Evolutionary conservation across 129 eudicot genomes (phyloP), one percentile per base, ranked within the genome.

Genomic region (Pseudognaphalium luteoalbum): DNA sequence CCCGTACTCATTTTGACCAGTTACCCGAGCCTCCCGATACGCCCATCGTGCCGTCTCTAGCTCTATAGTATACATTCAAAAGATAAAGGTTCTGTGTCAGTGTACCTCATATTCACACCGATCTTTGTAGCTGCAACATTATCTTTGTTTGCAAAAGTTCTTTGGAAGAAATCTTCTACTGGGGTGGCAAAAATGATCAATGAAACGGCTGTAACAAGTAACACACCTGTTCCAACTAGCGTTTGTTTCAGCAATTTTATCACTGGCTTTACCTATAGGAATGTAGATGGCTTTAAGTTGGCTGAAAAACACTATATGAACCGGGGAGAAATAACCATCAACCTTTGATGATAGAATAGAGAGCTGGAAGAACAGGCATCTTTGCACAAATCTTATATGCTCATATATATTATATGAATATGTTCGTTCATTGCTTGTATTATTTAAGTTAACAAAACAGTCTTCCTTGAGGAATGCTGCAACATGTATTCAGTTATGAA

Each of bases 181-280:
- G 98, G 98, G 62, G 93, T 87, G 66, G 98, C 97, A 72, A 94
- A 91, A 71, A 85, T 84, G 80, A 94, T 91, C 73, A 94, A 70
- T 58, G 82, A 72, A 68, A 74, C 98, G 29, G 96, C 97, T 76
- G 93, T 79, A 50, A 94, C 98, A 65, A 94, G 97, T 73, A 91
- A 58, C 21, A 88, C 90, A 62, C 98, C 98, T 65, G 97, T 94
- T 60, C 98, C 97, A 32, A 91, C 96, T 81, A 94, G 84, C 19
- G 98, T 94, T 84, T 94, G 98, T 83, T 94, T 94, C 85, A 94
- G 82, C 88, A 94, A n/a, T 72, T 94, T 91, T 84, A 94, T 84
- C 28, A 94, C 98, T 59, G 98, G 98, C 82, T 94, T 94, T 65
- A 94, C 98, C 98, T 94, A 56, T 35, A 34, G 22, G 20, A 52